Conservation (phyloP, 306 rosid genomes). For the Quercus ilex region DNA sequence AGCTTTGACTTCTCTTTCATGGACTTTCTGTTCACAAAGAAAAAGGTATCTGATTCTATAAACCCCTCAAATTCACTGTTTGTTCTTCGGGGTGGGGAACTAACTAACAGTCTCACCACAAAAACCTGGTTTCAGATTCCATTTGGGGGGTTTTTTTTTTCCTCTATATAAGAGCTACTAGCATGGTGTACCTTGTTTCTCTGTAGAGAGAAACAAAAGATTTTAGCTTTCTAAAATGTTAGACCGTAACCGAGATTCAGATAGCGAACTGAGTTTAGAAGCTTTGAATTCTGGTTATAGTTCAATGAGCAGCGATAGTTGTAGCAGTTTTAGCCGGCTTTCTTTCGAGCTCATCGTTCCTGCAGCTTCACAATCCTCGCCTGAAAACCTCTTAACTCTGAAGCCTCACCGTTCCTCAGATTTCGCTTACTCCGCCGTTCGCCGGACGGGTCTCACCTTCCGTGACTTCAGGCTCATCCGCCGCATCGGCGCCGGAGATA, state of each 20-base stretch:
- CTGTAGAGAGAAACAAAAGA: neutral
- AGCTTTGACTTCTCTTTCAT: neutral
- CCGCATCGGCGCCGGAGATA: constrained; percentile 87
- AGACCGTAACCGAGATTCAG: constrained; percentile 63
- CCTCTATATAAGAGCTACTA: no score
- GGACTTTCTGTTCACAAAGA: neutral
- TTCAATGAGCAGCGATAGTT: constrained; percentile 87
- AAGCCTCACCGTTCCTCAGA: constrained; percentile 97
- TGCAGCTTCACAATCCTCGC: constrained; percentile 27
- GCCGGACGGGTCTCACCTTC: constrained; percentile 54
- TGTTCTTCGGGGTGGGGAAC: neutral
- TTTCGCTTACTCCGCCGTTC: constrained; percentile 80
- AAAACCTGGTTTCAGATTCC: neutral
- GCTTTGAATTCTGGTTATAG: constrained; percentile 52
- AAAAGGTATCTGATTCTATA: neutral
- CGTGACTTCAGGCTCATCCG: constrained; percentile 81
- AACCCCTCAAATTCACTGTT: neutral
- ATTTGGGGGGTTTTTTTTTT: neutral
- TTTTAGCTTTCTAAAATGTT: constrained; percentile 41
- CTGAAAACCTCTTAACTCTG: constrained; percentile 40
- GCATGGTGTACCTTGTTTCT: neutral
- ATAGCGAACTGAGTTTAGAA: constrained; percentile 48
- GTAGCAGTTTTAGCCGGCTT: constrained; percentile 90
- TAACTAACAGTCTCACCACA: neutral
- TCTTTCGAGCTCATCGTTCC: constrained; percentile 63